These are phyloP conservation scores for Wickerhamomyces sp. DNA, from an alignment of 1,139 yeast species.

Conservation along the genomic window DNA sequence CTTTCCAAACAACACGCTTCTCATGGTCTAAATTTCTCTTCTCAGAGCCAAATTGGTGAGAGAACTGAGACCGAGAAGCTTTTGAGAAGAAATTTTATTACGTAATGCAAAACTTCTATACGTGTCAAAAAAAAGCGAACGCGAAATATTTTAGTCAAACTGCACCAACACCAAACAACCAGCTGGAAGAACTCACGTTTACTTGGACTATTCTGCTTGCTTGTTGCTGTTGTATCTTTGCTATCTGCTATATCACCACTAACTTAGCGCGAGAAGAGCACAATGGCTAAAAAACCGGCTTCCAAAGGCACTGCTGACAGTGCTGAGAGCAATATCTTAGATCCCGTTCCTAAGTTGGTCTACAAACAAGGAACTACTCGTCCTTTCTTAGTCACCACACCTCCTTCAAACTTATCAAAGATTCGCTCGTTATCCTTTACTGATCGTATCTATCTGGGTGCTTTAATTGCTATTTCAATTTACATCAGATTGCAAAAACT, in stretches of 20 bases:
- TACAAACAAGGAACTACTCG: constrained; percentile 37
- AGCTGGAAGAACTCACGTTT: too few relatives aligned
- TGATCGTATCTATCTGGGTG: constrained; percentile 40
- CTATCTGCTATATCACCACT: too few relatives aligned
- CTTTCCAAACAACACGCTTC: too few relatives aligned
- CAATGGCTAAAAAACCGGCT: constrained; percentile 4
- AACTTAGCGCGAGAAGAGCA: not conserved
- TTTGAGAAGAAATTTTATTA: not conserved
- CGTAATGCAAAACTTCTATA: not conserved
- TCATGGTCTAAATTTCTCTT: too few relatives aligned
- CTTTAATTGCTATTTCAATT: constrained; percentile 49
- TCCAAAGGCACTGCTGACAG: not conserved
- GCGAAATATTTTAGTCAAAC: not conserved
- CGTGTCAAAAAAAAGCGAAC: constrained; percentile 9
- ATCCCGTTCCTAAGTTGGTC: constrained; percentile 43
- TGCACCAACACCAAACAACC: too few relatives aligned
- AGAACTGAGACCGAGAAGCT: too few relatives aligned
- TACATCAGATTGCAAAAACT: constrained; percentile 58
- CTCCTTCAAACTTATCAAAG: constrained; percentile 34
- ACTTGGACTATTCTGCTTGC: too few relatives aligned
- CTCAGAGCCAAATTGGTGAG: too few relatives aligned
- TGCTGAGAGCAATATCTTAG: constrained; percentile 9
- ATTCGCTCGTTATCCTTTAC: constrained; percentile 30
- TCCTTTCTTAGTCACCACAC: constrained; percentile 37
- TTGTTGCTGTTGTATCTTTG: too few relatives aligned